These are phyloP conservation scores for Carnegiea gigantea DNA, from an alignment of 179 eudicot genomes.

Conservation along the genomic window DNA sequence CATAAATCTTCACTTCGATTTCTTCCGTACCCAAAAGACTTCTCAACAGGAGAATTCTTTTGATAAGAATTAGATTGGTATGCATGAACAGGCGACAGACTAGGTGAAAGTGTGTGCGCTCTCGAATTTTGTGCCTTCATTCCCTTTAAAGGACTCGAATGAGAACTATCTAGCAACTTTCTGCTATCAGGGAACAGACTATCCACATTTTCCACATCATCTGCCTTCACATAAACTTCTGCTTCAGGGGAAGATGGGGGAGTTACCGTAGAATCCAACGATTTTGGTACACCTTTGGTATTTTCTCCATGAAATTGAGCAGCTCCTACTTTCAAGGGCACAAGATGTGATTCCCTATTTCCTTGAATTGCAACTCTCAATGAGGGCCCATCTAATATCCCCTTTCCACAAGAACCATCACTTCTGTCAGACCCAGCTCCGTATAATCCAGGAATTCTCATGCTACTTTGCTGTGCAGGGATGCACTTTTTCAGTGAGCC, in stretches of 20 bases:
- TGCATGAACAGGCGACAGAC: slow-evolving; percentile 23
- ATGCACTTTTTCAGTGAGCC: slow-evolving; percentile 28
- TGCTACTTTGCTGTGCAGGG: slow-evolving; percentile 30
- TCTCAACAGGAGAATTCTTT: slow-evolving; percentile 23
- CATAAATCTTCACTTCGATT: slow-evolving; percentile 26
- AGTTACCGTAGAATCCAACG: slow-evolving; percentile 8
- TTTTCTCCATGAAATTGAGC: slow-evolving; percentile 28
- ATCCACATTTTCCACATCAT: slow-evolving; percentile 20
- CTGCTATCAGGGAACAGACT: slow-evolving; percentile 14
- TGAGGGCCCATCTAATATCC: slow-evolving; percentile 27
- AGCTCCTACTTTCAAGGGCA: slow-evolving; percentile 20
- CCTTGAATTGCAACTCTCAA: slow-evolving; percentile 20
- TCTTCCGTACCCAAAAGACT: slow-evolving; percentile 18
- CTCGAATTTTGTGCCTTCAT: slow-evolving; percentile 29
- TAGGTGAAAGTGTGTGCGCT: slow-evolving; percentile 23
- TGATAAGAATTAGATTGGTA: slow-evolving; percentile 23
- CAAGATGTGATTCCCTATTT: slow-evolving; percentile 22
- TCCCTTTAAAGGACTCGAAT: slow-evolving; percentile 28
- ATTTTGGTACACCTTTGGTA: slow-evolving; percentile 14
- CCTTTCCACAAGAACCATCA: slow-evolving; percentile 28
- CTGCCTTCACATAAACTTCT: slow-evolving; percentile 20
- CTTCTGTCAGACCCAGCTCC: slow-evolving; percentile 18
- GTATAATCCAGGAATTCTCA: slow-evolving; percentile 21
- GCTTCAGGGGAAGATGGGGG: slow-evolving; percentile 25
- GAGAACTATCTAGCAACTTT: slow-evolving; percentile 21